These are phyloP conservation scores for Lactarius indigo DNA, from an alignment of 768 basidiomycete species.

Conservation along the genomic window DNA sequence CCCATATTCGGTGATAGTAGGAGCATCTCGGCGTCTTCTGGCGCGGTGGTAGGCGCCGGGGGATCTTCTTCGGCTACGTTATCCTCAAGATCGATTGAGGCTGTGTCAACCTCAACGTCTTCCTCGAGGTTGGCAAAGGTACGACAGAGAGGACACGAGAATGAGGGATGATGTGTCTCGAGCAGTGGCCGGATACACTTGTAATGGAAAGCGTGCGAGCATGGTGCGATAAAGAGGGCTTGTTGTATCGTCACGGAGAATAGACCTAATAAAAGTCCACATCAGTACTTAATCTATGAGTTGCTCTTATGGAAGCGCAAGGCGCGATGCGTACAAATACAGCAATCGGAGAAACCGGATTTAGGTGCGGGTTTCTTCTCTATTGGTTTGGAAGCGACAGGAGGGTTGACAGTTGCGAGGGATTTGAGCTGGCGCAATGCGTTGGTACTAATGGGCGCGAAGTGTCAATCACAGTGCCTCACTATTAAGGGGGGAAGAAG, in stretches of 20 bases:
- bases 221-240: conserved; percentile 95
- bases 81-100: conserved; percentile 14
- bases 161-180: conserved; percentile 85
- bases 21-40: conserved; percentile 20
- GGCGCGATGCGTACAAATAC: conserved; percentile 67
- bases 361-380: conserved; percentile 31
- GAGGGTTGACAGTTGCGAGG: conserved; percentile 43
- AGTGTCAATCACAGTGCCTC: background rate
- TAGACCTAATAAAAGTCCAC: conserved; percentile 39
- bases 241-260: conserved; percentile 93
- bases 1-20: conserved; percentile 13
- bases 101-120: conserved; percentile 74
- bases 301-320: conserved; percentile 9
- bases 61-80: background rate
- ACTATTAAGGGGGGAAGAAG: conserved; percentile 14
- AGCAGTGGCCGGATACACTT: conserved; percentile 95
- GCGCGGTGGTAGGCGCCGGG: background rate
- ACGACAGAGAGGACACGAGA: conserved; percentile 92
- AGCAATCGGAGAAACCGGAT: conserved; percentile 73
- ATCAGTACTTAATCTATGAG: background rate
- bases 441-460: conserved; percentile 47
- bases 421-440: conserved; percentile 80
- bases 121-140: conserved; percentile 95
- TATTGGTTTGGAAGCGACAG: conserved; percentile 24
- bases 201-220: conserved; percentile 94